Evolutionary conservation across 2,329 filamentous ascomycete species (phyloP), one percentile per base, ranked within the genome.

Genomic region (Aspergillus sp.): DNA sequence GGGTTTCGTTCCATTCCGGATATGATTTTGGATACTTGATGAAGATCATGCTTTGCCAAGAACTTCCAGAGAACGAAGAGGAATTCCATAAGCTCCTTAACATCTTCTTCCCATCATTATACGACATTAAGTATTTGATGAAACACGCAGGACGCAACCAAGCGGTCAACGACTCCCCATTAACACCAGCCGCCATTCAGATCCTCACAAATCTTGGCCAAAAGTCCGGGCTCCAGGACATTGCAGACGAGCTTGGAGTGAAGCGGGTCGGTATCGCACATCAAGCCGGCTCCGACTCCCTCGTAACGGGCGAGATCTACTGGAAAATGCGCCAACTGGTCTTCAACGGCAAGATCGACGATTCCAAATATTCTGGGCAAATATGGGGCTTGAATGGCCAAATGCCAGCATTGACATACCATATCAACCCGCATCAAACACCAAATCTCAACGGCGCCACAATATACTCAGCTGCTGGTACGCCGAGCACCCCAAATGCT

Each of bases 11-110:
- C 77, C 95, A 99, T 74, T 95, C 91, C 27, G 95, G 93, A 60
- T 99, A 99, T 76, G 95, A 99, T 78, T 98, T 99, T 76, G 95
- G 93, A 49, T 98, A 98, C 70, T 82, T 99, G 47, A 93, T 96
- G 70, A 99, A 99, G 78, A 87, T 97, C 57, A 87, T 99, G 73
- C 88, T 90, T 57, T 90, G 90, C 76, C 84, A 87, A 64, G 86
- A 89, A 45, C 82, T 99, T 7, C 95, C 95, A 0, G 90, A 92
- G 66, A 91, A 96, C 65, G 95, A 98, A 73, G 84, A 88, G 50
- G 88, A 95, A 62, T 99, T 98, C 73, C 90, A 96, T 71, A 85
- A 88, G 68, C 85, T 93, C 48, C 91, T 98, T 76, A 90, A 90
- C 71, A 88, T 91, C 47, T 98, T 93, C 81, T 99, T 99, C 74